Evolutionary conservation across 495 filamentous ascomycete species (phyloP), one percentile per base, ranked within the genome.

Genomic region (Collariella sp.): DNA sequence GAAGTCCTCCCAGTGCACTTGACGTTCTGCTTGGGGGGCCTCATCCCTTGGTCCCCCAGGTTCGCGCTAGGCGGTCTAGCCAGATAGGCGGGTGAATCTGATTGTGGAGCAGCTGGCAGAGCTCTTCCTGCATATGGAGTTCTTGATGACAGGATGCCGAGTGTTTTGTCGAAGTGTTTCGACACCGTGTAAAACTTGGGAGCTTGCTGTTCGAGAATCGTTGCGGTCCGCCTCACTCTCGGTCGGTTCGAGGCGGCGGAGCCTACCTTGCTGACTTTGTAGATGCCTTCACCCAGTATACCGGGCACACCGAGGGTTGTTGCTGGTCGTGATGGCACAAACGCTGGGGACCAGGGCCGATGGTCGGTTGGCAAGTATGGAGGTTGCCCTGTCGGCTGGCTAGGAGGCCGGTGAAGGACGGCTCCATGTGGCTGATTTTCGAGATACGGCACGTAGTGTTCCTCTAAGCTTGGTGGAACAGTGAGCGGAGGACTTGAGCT

Each of bases 181-280:
- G 60, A 54, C 18, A 54, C 46, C 4, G 57, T 58, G 46, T 61
- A 56, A 1, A 33, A 0, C 19, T 33, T 16, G 6, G 36, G 41
- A 1, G 26, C 42, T 20, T 52, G 55, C 2, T 23, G 22, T 2
- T 56, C 56, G 10, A 49, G 24, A n/a, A 52, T 23, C 2, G 50
- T 23, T 1, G 55, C 20, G n/a, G 55, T 39, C 31, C 50, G 38
- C 13, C 56, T 55, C 18, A 26, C 7, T 22, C 60, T 50, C 33
- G 48, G 20, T 6, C 60, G 53, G 19, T 29, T 23, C 9, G 53
- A 36, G 7, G 44, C 33, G 9, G 26, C 23, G 0, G 65, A 56
- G n/a, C 45, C 44, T 2, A 67, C 5, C 40, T 45, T 66, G 49
- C 63, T 66, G 29, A 67, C 36, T 38, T 60, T 66, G 54, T 66